Conservation (phyloP, 192 early-diverging fungal species). For the Podila verticillata region DNA sequence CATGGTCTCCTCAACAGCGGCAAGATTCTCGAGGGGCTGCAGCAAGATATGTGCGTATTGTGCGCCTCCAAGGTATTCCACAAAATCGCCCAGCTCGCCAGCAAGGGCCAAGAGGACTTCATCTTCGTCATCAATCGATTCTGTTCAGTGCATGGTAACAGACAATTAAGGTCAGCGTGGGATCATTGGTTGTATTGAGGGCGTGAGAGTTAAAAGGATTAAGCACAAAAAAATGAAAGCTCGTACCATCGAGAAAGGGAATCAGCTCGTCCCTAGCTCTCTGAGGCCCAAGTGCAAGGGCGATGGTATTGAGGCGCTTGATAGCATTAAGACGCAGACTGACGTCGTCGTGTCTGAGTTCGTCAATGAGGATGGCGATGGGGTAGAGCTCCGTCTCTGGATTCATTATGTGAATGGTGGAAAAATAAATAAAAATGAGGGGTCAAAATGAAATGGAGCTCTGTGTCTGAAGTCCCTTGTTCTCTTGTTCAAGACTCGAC, state of each 20-base stretch:
- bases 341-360: slow-evolving; percentile 94
- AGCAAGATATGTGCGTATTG: slow-evolving; percentile 87
- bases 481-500: no score
- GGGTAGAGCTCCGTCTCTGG: slow-evolving; percentile 73
- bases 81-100: slow-evolving; percentile 93
- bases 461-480: no score
- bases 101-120: slow-evolving; percentile 94
- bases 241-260: slow-evolving; percentile 95
- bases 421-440: slow-evolving; percentile 1
- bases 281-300: slow-evolving; percentile 93
- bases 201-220: not conserved
- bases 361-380: slow-evolving; percentile 91
- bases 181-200: not conserved
- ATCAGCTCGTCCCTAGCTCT: slow-evolving; percentile 95
- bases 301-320: slow-evolving; percentile 82
- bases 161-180: not conserved
- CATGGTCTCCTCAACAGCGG: slow-evolving; percentile 96
- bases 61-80: slow-evolving; percentile 92
- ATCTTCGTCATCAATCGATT: slow-evolving; percentile 99
- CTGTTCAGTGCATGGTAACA: slow-evolving; percentile 51
- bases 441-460: not conserved
- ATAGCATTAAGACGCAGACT: slow-evolving; percentile 86
- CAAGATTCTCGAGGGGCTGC: slow-evolving; percentile 94
- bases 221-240: not conserved
- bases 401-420: slow-evolving; percentile 44